Evolutionary conservation across 1,139 yeast species (phyloP).

Genomic region (Scheffersomyces titani): DNA sequence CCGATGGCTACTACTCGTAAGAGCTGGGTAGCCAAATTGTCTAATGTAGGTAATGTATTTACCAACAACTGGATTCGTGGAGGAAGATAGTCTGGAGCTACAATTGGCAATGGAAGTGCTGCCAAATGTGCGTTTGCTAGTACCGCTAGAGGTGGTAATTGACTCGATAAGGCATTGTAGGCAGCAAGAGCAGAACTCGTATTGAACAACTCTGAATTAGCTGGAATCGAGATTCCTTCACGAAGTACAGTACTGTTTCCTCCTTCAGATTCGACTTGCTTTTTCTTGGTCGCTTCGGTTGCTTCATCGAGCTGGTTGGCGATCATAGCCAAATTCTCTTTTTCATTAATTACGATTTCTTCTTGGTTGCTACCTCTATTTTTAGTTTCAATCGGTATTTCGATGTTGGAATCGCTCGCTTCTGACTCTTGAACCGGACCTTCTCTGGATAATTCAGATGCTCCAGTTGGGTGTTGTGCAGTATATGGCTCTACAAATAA

Average conservation of each 20-base stretch:
- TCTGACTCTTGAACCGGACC: not conserved
- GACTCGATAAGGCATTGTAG: slow-evolving; percentile 43
- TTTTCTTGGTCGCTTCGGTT: slow-evolving; percentile 16
- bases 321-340: slow-evolving; percentile 19
- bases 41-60: slow-evolving; percentile 70
- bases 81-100: slow-evolving; percentile 58
- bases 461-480: not conserved
- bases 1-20: slow-evolving; percentile 67
- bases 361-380: not conserved
- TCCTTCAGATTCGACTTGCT: slow-evolving; percentile 4
- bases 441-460: not conserved
- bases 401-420: not conserved
- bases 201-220: slow-evolving; percentile 42
- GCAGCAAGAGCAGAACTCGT: slow-evolving; percentile 46
- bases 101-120: slow-evolving; percentile 57
- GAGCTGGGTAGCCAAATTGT: slow-evolving; percentile 73
- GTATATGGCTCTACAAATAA: not conserved
- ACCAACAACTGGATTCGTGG: slow-evolving; percentile 62
- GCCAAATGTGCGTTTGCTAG: slow-evolving; percentile 56
- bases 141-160: slow-evolving; percentile 38
- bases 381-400: not conserved
- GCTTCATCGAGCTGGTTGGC: slow-evolving; percentile 25
- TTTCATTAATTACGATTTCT: slow-evolving; percentile 11
- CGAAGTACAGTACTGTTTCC: slow-evolving; percentile 13
- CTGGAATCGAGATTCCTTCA: slow-evolving; percentile 35